Evolutionary conservation across 2,329 filamentous ascomycete genomes (phyloP), one percentile per base, ranked within the genome.

Genomic region (Fusarium succisae): DNA sequence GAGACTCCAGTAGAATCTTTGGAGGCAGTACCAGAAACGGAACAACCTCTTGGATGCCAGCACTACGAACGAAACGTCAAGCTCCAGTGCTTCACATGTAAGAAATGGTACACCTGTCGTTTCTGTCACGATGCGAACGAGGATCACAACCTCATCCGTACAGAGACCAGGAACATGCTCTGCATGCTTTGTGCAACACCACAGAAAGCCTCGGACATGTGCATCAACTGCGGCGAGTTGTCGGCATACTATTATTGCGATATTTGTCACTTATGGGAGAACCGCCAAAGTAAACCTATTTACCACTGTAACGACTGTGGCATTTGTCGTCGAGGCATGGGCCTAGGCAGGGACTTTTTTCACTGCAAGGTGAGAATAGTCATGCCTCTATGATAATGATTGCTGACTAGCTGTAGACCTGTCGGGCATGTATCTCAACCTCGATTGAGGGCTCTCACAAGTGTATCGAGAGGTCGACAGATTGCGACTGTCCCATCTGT

Each of bases 61-160:
- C 96, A 99, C 83, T 99, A 99, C 82, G 94, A 94, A 79, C 91
- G 96, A 73, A 98, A 98, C 77, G 94, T 99, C 77, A 98, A 98
- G 82, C 86, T 98, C 39, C 95, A 99, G 83, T 99, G 96, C 82
- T 94, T 90, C 74, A 92, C 93, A 32, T 99, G 96, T 83, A 90
- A 92, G 77, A 92, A 90, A 78, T 99, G 96, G 96, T 97, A 98
- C 79, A 94, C 96, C 0, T 99, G 96, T 81, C 92, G 96, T 24
- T 92, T 98, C 80, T 99, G 96, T 80, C 96, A 99, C 80, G 95
- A 99, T 81, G 90, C 91, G 55, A 89, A 86, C 14, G 94, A 98
- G 78, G 91, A 94, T 76, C 94, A 98, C 81, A 87, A 86, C 68
- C 86, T 99, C 64, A 90, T 95, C 76, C 91, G 96, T 58, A 92